Evolutionary conservation across 2,329 filamentous ascomycete genomes (phyloP), one percentile per base, ranked within the genome.

Genomic region (Fusarium proliferatum): DNA sequence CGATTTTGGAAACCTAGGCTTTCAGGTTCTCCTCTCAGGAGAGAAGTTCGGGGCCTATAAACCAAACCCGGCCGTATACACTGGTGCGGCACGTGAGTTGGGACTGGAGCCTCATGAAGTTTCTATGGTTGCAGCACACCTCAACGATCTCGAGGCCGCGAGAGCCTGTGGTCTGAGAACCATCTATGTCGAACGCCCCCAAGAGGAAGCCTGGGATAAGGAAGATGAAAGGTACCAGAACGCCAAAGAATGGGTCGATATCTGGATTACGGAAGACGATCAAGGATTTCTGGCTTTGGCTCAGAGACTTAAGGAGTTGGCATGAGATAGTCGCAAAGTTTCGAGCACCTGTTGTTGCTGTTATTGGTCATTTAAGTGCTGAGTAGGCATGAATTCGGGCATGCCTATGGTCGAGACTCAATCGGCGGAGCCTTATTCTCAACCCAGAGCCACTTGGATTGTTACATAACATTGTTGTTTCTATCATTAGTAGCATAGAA

Each of bases 1-100:
- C 56, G 78, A 82, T 57, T 85, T 89, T 75, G 91, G 88, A 3
- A 80, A 82, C 9, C 85, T 95, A 57, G 87, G 86, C 0, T 96
- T 95, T 76, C 85, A 85, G 28, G 82, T 86, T 61, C 76, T 95
- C 43, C 84, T 92, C 67, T 93, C 90, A 13, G 89, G 90, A 1
- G 93, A 93, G 81, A 87, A 91, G 71, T 96, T 95, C 78, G 84
- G 86, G 49, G 90, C 89, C 1, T 96, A 96, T 81, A 96, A 96
- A 84, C 93, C 93, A 2, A 86, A 89, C 68, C 88, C 89, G 12
- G 84, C 81, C 58, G 90, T 92, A 4, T 96, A 96, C 78, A 85
- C 88, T 3, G 93, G 93, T 8, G 93, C 92, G 1, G 92, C 86
- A 5, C 81, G 85, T 64, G 85, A 84, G 72, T 81, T 95, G 59